These are phyloP conservation scores for Elsinoe ampelina DNA, from an alignment of 2,329 filamentous ascomycete species.

Conservation along the genomic window DNA sequence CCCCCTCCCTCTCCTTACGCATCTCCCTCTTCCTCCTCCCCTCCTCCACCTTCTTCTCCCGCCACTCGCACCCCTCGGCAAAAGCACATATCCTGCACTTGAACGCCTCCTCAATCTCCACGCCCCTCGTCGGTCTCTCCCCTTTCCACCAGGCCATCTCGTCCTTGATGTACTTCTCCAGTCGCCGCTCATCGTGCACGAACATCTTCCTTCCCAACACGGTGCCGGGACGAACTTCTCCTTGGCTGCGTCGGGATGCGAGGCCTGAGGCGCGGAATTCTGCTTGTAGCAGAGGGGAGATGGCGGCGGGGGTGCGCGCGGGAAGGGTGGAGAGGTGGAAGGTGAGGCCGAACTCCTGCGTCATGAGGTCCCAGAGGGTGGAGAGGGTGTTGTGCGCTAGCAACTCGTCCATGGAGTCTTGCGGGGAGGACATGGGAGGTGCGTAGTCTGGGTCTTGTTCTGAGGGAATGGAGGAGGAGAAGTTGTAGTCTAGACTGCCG, in stretches of 20 bases:
- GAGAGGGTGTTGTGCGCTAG: constrained; percentile 50
- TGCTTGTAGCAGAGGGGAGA: constrained; percentile 49
- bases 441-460: background rate
- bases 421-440: constrained; percentile 26
- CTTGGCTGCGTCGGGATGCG: constrained; percentile 24
- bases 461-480: constrained; percentile 25
- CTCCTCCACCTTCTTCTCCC: constrained; percentile 58
- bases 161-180: constrained; percentile 57
- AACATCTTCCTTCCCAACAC: constrained; percentile 51
- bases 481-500: constrained; percentile 55
- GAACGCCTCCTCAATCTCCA: constrained; percentile 73
- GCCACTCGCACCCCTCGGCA: constrained; percentile 67
- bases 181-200: constrained; percentile 52
- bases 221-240: constrained; percentile 29
- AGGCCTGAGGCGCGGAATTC: constrained; percentile 42
- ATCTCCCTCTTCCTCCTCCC: constrained; percentile 25
- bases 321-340: constrained; percentile 42
- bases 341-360: constrained; percentile 45
- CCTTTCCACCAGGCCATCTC: constrained; percentile 88
- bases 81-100: constrained; percentile 87
- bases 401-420: constrained; percentile 43
- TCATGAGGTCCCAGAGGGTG: constrained; percentile 54
- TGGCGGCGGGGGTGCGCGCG: constrained; percentile 19
- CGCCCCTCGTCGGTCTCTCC: constrained; percentile 60
- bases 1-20: constrained; percentile 14